A percentile compares a stretch with the other conserved stretches of the same genome.
phyloP scores from a whole-genome alignment of 805 yeast species.

The Ogataea methylovora region DNA sequence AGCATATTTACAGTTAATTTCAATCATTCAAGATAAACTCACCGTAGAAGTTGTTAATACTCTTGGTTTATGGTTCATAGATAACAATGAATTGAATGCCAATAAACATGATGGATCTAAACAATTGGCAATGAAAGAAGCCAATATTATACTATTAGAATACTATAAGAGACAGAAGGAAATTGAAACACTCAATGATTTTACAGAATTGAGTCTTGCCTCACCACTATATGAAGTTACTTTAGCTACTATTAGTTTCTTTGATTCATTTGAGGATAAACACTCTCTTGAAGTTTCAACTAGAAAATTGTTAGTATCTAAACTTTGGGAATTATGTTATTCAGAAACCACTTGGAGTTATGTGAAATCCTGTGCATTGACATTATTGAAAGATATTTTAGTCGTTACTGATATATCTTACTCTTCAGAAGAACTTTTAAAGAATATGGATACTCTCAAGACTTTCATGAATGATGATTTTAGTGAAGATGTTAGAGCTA shows the following conservation, averaged over 20 bases:
- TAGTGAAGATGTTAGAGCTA: slow-evolving; percentile 40
- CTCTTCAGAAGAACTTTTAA: slow-evolving; percentile 6
- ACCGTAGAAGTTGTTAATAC: slow-evolving; percentile 7
- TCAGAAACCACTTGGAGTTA: slow-evolving; percentile 30
- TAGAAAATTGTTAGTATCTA: slow-evolving; percentile 1
- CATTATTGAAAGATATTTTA: slow-evolving; percentile 22
- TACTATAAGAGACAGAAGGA: slow-evolving; percentile 8
- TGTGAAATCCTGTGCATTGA: slow-evolving; percentile 35
- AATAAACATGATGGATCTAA: slow-evolving; percentile 38
- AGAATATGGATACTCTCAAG: slow-evolving; percentile 22
- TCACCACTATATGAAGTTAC: slow-evolving; percentile 41
- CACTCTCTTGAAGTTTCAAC: slow-evolving; percentile 1
- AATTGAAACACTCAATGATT: slow-evolving; percentile 13
- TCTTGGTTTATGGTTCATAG: slow-evolving; percentile 30
- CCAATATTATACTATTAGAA: slow-evolving; percentile 24
- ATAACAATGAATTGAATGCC: slow-evolving; percentile 19
- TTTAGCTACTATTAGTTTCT: slow-evolving; percentile 29
- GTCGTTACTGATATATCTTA: slow-evolving; percentile 1
- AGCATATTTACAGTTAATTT: slow-evolving; percentile 13
- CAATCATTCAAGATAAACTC: not conserved
- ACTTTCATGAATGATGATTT: slow-evolving; percentile 20
- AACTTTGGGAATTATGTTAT: slow-evolving; percentile 17
- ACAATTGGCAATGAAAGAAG: slow-evolving; percentile 35
- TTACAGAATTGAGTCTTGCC: slow-evolving; percentile 27
- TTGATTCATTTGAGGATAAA: slow-evolving; percentile 5